Conservation (phyloP, 176 grass and related monocot genomes). For the Aechmea fasciata region DNA sequence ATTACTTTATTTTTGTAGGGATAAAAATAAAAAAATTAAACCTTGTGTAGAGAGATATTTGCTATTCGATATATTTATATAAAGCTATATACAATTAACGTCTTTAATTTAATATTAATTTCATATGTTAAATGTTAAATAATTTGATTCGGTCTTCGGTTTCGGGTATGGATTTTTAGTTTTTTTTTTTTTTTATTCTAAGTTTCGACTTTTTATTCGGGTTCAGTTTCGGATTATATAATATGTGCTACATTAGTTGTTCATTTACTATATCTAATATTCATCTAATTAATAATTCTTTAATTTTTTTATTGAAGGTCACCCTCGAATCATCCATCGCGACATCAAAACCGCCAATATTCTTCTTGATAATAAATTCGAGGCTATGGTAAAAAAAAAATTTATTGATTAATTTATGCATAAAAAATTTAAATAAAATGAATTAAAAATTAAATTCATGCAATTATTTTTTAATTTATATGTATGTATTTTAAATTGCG, state of each 20-base stretch:
- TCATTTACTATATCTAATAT: background rate
- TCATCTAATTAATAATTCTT: background rate
- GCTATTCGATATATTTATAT: no score
- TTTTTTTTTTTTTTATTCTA: no score
- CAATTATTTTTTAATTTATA: background rate
- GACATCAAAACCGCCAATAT: constrained; percentile 96
- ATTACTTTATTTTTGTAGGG: no score
- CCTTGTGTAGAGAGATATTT: no score
- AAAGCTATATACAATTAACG: no score
- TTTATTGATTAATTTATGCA: background rate
- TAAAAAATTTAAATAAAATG: background rate
- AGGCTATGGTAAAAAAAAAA: constrained; percentile 48
- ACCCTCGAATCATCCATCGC: constrained; percentile 91
- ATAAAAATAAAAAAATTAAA: no score
- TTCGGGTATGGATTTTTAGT: no score
- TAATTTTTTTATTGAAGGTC: constrained; percentile 34
- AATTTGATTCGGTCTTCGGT: background rate
- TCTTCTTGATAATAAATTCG: constrained; percentile 82
- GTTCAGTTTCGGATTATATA: no score
- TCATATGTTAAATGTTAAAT: background rate
- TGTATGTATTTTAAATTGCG: background rate
- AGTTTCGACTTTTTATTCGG: no score
- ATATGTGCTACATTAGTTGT: no score
- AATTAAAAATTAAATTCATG: background rate
- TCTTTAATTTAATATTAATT: background rate